Conservation (phyloP, 352 stramenopile genomes). For the Globisporangium heterothallicum region DNA sequence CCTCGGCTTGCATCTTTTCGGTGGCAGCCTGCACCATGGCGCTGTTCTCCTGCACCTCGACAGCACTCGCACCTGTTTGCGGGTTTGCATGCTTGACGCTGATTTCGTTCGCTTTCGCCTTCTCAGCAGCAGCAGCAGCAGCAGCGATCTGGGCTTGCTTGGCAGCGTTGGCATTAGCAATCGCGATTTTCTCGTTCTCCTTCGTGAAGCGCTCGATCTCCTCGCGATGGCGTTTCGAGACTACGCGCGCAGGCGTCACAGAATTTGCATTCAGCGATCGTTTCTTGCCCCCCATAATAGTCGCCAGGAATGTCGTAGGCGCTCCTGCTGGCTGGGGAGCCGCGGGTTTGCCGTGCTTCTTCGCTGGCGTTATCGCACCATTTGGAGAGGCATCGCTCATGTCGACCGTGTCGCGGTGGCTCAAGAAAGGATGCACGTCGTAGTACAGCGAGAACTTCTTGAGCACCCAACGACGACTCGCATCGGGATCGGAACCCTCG, state of each 20-base stretch:
- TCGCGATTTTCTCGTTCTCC: slow-evolving; percentile 6
- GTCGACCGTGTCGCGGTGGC: not conserved
- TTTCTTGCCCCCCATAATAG: slow-evolving; percentile 7
- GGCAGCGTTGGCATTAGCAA: not conserved
- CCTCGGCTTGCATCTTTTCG: slow-evolving; percentile 13
- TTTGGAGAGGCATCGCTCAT: not conserved
- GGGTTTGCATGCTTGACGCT: not conserved
- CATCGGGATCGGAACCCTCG: not conserved
- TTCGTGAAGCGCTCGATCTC: slow-evolving; percentile 13
- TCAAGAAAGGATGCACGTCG: slow-evolving; percentile 16
- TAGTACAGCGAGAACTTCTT: slow-evolving; percentile 20
- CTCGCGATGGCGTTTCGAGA: slow-evolving; percentile 12
- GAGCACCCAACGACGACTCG: slow-evolving; percentile 5
- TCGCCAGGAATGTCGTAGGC: slow-evolving; percentile 1
- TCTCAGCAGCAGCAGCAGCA: not conserved
- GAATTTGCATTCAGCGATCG: slow-evolving; percentile 6
- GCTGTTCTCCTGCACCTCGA: slow-evolving; percentile 8
- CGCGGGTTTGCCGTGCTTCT: not conserved
- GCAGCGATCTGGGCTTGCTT: not conserved
- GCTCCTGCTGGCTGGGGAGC: slow-evolving; percentile 10
- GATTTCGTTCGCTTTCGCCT: not conserved
- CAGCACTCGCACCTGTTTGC: not conserved
- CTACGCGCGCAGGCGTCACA: not conserved
- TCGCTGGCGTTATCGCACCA: not conserved
- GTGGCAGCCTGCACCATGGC: slow-evolving; percentile 13